phyloP scores from a whole-genome alignment of 2,329 filamentous ascomycete species.

The Colletotrichum sp. region DNA sequence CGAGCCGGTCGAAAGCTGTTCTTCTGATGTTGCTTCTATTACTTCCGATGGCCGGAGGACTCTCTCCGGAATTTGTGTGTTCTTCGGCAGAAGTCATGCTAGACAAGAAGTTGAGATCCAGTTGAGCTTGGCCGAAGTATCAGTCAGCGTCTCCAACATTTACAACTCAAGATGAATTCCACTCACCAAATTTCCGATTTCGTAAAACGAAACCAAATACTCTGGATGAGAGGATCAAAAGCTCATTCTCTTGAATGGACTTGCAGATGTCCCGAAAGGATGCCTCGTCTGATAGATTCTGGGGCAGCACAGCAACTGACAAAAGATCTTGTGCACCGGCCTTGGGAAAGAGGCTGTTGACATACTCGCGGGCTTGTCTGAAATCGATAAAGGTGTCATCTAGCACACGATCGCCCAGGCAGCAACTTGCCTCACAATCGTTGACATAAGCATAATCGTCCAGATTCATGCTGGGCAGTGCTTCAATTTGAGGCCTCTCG shows the following conservation, averaged over 20 bases:
- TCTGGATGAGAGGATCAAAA: neutral
- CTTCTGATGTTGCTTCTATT: neutral
- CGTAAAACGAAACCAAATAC: neutral
- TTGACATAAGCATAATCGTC: neutral
- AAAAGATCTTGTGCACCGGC: too few relatives aligned
- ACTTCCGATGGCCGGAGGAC: neutral
- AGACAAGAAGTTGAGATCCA: neutral
- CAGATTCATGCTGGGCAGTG: neutral
- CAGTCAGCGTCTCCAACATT: rapidly evolving
- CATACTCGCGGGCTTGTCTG: neutral
- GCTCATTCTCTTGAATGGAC: neutral
- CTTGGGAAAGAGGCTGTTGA: neutral
- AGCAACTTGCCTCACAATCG: neutral
- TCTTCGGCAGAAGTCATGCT: neutral
- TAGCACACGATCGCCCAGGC: rapidly evolving
- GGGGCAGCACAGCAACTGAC: neutral
- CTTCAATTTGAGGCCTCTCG: neutral
- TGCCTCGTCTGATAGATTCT: rapidly evolving
- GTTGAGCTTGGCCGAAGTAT: neutral
- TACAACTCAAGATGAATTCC: neutral
- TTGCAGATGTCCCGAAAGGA: neutral
- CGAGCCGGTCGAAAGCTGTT: neutral
- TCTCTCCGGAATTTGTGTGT: rapidly evolving
- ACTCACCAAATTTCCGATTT: neutral
- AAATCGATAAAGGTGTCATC: neutral